Conservation (phyloP, 495 filamentous ascomycete genomes). For the Neurospora sp. region DNA sequence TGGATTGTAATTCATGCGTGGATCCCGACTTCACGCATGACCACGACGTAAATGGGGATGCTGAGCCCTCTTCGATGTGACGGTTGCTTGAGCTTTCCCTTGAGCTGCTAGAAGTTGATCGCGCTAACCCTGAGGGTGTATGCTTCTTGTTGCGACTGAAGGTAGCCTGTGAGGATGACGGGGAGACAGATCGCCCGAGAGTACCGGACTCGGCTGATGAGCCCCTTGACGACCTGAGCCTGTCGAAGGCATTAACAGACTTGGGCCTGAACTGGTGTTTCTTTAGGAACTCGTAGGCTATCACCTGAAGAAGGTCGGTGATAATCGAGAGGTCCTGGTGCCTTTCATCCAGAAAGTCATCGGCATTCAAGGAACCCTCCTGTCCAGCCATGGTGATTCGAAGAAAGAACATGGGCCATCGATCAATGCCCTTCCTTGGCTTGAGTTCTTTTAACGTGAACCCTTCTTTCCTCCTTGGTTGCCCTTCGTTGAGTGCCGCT, state of each 20-base stretch:
- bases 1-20: background rate
- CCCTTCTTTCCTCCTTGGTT: constrained; percentile 25
- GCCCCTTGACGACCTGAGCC: constrained; percentile 5
- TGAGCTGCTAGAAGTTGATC: background rate
- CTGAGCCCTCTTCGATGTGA: constrained; percentile 1
- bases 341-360: constrained; percentile 29
- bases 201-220: background rate
- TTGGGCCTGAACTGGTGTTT: constrained; percentile 54
- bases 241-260: constrained; percentile 13
- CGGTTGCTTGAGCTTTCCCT: background rate
- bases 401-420: constrained; percentile 88
- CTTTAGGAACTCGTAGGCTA: constrained; percentile 57
- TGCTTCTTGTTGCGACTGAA: background rate
- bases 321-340: constrained; percentile 32
- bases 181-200: background rate
- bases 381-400: constrained; percentile 43
- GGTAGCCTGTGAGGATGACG: background rate
- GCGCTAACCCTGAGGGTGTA: background rate
- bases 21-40: constrained; percentile 54
- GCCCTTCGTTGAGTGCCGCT: constrained; percentile 11
- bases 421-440: constrained; percentile 57
- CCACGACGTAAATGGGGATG: constrained; percentile 51
- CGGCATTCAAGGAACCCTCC: constrained; percentile 4
- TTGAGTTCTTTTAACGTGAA: constrained; percentile 49
- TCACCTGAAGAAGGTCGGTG: constrained; percentile 50